Evolutionary conservation across 2,329 filamentous ascomycete genomes (phyloP), one percentile per base, ranked within the genome.

Genomic region (Shiraia bambusicola): DNA sequence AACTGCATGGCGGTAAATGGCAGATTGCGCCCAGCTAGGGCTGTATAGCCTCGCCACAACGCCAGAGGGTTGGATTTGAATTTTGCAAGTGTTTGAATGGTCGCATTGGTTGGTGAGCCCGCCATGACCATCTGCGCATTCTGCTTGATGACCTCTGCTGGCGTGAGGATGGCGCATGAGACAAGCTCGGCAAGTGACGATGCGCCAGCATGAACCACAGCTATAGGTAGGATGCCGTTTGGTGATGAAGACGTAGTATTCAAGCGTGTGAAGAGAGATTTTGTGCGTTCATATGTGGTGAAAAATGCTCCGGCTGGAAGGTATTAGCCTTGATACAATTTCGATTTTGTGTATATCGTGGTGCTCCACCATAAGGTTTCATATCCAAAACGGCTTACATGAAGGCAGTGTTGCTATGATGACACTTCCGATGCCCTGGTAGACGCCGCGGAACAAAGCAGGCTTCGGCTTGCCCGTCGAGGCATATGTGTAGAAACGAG

Each of bases 1-100:
- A 95, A 95, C 59, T 95, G 88, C 53, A 95, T 75, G 0, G 87
- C 89, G 3, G 89, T 95, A 54, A 92, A 93, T 0, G 90, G 90
- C 3, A 95, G 67, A 63, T 95, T 95, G 2, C 91, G 77, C 2
- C 87, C 86, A 4, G 88, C 84, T 1, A 95, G 76, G 2, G 88
- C 88, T 1, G 85, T 84, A 63, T 95, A 95, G 1, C 91, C 91
- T 57, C 71, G 79, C 82, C 68, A 84, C 52, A 72, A 72, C 44
- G 69, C 81, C 54, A 70, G 78, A 54, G 68, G 83, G 57, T 70
- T 75, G 2, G 78, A 75, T 46, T 69, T 72, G 61, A 87, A 85
- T 17, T 73, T 72, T 12, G 68, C 65, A 8, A 86, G 64, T 0
- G 82, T 82, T 62, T 80, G 69, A 5, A 83, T 31, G 67, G 78